phyloP scores from a whole-genome alignment of 2,329 filamentous ascomycete genomes.

The Pseudogymnoascus sp. region DNA sequence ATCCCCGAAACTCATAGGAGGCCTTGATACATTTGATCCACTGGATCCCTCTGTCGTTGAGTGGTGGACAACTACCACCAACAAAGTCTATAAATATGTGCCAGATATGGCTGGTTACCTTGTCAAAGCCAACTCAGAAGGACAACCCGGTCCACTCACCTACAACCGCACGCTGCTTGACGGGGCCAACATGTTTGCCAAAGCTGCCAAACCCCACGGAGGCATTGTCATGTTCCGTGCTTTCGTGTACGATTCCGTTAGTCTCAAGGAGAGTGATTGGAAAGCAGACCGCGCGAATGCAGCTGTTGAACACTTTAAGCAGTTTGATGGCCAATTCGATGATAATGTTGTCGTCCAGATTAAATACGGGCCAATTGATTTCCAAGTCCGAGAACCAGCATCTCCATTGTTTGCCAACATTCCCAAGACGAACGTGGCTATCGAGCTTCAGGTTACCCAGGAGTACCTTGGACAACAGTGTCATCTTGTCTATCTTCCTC shows the following conservation, averaged over 20 bases:
- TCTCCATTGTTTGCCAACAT: constrained; percentile 55
- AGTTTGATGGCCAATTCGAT: constrained; percentile 57
- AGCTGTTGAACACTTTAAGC: constrained; percentile 57
- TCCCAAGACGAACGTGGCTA: constrained; percentile 39
- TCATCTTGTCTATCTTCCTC: constrained; percentile 60
- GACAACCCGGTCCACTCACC: constrained; percentile 59
- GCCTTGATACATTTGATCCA: constrained; percentile 56
- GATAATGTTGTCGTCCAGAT: constrained; percentile 66
- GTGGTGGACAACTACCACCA: constrained; percentile 56
- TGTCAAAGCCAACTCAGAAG: constrained; percentile 65
- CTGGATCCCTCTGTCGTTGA: constrained; percentile 49
- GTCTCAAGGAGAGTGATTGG: constrained; percentile 52
- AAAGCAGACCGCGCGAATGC: constrained; percentile 62
- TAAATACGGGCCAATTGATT: constrained; percentile 68
- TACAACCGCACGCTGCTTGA: constrained; percentile 64
- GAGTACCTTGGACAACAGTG: constrained; percentile 66
- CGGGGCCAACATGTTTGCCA: constrained; percentile 61
- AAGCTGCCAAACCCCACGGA: constrained; percentile 46
- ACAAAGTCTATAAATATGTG: constrained; percentile 49
- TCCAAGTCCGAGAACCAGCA: constrained; percentile 60
- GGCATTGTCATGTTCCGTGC: constrained; percentile 63
- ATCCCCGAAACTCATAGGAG: constrained; percentile 49
- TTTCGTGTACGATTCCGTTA: constrained; percentile 55
- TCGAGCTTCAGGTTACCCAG: constrained; percentile 60
- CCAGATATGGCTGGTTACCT: constrained; percentile 63